These are phyloP conservation scores for Lycium ferocissimum DNA, from an alignment of 257 asterid genomes.

Conservation along the genomic window DNA sequence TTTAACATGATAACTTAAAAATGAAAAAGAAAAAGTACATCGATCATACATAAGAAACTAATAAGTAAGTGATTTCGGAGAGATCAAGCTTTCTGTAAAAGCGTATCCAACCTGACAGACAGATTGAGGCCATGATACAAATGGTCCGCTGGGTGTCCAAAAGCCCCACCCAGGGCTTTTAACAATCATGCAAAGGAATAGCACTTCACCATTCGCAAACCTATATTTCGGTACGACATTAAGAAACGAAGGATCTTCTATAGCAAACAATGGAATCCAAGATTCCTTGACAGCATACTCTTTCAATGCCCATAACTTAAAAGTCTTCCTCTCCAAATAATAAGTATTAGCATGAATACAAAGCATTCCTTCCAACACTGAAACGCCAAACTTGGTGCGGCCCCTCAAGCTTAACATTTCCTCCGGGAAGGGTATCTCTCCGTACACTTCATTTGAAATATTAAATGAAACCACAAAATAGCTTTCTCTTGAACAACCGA, in stretches of 20 bases:
- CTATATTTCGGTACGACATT: conserved; percentile 2
- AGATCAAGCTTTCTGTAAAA: too few species aligned
- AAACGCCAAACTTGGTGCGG: background rate
- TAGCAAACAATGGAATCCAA: background rate
- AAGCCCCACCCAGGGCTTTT: background rate
- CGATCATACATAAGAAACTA: background rate
- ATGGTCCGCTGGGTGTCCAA: background rate
- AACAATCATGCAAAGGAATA: background rate
- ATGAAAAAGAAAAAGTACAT: too few species aligned
- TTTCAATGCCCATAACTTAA: conserved; percentile 17
- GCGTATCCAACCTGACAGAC: background rate
- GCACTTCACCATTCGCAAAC: background rate
- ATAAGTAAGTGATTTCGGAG: background rate
- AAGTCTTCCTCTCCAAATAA: background rate
- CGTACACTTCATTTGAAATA: conserved; percentile 8
- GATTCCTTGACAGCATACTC: conserved; percentile 14
- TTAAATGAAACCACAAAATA: background rate
- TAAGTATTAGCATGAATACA: background rate
- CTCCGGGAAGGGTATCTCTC: background rate
- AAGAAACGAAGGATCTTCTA: background rate
- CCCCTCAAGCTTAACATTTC: background rate
- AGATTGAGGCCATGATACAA: background rate
- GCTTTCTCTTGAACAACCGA: background rate
- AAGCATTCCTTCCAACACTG: conserved; percentile 6
- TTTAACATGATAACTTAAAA: background rate